These are phyloP conservation scores for Microcera coccophila DNA, from an alignment of 2,329 filamentous ascomycete species.

Conservation along the genomic window DNA sequence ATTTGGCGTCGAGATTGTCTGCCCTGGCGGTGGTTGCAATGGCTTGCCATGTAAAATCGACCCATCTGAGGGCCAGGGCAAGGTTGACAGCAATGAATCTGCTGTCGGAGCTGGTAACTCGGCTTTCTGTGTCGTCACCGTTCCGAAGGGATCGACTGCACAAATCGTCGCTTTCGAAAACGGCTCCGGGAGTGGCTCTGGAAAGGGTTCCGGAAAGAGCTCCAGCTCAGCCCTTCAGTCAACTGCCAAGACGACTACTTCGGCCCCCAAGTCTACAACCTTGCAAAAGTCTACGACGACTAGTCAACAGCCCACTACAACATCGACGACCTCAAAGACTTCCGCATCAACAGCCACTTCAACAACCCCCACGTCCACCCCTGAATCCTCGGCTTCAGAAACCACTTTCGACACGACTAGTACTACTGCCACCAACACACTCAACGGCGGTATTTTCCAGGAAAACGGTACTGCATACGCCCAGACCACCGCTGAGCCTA, in stretches of 20 bases:
- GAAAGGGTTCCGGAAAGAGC: conserved; percentile 9
- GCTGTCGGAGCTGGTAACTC: conserved; percentile 63
- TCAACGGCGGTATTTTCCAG: conserved; percentile 49
- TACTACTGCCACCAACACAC: conserved; percentile 13
- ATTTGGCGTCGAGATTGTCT: conserved; percentile 68
- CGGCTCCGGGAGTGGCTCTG: conserved; percentile 34
- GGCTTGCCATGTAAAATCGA: conserved; percentile 73
- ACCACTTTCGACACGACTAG: conserved; percentile 11
- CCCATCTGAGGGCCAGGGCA: conserved; percentile 53
- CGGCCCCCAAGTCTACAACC: conserved; percentile 18
- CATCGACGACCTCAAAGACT: conserved; percentile 16
- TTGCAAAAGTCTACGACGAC: conserved; percentile 15
- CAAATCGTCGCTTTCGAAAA: conserved; percentile 60
- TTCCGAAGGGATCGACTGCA: conserved; percentile 61
- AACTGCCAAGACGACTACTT: conserved; percentile 23
- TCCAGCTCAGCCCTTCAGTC: conserved; percentile 4
- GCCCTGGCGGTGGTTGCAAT: conserved; percentile 61
- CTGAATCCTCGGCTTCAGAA: conserved; percentile 20
- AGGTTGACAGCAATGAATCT: conserved; percentile 53
- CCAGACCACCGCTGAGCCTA: conserved; percentile 18
- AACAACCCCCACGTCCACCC: conserved; percentile 26
- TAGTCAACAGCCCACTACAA: conserved; percentile 10
- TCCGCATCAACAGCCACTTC: conserved; percentile 6
- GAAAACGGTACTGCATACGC: conserved; percentile 41
- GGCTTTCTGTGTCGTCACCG: conserved; percentile 73